Base-by-base conservation (phyloP, 257 asterid species). In the Fraxinus cuspidata region DNA sequence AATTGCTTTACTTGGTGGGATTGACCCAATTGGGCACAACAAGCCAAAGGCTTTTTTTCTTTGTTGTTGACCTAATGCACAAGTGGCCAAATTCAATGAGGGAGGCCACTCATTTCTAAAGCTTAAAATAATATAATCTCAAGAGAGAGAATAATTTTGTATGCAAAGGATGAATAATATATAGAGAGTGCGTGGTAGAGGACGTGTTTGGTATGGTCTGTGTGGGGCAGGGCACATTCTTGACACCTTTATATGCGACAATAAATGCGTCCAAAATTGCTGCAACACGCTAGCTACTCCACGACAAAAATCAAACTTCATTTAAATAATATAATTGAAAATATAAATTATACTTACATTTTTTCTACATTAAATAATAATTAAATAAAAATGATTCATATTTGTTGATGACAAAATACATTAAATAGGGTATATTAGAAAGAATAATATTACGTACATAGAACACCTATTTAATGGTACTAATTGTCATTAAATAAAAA, bases 221-320 rank as follows among this genome's bases (percentile, higher is more conserved):
- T 86, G 90, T 74, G 90, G 70, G 94, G 86, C 93, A 86, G 70
- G 94, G 86, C 93, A 86, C 93, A 83, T 88, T 92, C 92, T 84
- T 78, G 73, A 86, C 89, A 82, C 94, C 90, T 83, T 79, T 79
- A 71, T 35, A 83, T 74, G 85, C 93, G 88, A 87, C 92, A 87
- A 84, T n/a, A 76, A 77, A 83, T 80, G 78, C 77, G 80, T 84
- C 86, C 87, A 84, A 77, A 76, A 44, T 76, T 71, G 73, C 82
- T 29, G 76, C 69, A 79, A 75, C 70, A 76, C 68, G 76, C 82
- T 37, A 64, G 53, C 77, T 79, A 72, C 78, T 42, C 37, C 15
- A 51, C 58, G 29, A 68, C 76, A 27, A 77, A 68, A 47, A 35
- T 53, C 27, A 19, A 29, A 29, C 32, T 29, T 29, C 32, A 29